Evolutionary conservation across 2,329 filamentous ascomycete genomes (phyloP).

Genomic region (Cercospora sesami): DNA sequence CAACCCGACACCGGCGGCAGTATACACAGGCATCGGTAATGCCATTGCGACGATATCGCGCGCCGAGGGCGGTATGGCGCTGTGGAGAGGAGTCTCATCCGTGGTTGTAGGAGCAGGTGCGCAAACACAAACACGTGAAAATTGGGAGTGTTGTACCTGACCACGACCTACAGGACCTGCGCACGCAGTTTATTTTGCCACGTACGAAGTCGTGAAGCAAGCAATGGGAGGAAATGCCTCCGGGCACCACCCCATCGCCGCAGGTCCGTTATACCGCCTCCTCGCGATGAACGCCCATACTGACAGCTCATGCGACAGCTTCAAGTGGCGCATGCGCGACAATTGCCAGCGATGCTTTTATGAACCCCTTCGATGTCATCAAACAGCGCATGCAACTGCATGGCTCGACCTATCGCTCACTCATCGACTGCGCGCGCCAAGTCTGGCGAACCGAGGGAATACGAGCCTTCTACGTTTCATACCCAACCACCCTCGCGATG

Average conservation of each 20-base stretch:
- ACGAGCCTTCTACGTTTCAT: slow-evolving; percentile 94
- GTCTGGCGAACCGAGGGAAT: slow-evolving; percentile 87
- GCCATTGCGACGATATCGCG: slow-evolving; percentile 90
- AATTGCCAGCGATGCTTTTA: slow-evolving; percentile 94
- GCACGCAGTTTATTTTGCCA: slow-evolving; percentile 97
- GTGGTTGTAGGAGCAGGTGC: slow-evolving; percentile 90
- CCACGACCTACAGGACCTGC: slow-evolving; percentile 68
- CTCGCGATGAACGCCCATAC: neutral
- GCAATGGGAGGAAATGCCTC: slow-evolving; percentile 87
- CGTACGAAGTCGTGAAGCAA: slow-evolving; percentile 96
- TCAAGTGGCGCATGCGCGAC: slow-evolving; percentile 92
- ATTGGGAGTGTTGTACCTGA: slow-evolving; percentile 29
- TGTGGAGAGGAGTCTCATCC: slow-evolving; percentile 96
- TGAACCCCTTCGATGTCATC: slow-evolving; percentile 99
- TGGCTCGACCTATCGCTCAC: slow-evolving; percentile 85
- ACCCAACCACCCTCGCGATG: slow-evolving; percentile 97
- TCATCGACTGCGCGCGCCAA: slow-evolving; percentile 81
- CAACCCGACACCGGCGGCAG: slow-evolving; percentile 74
- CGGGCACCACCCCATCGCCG: slow-evolving; percentile 89
- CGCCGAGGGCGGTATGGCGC: slow-evolving; percentile 81
- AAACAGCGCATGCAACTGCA: slow-evolving; percentile 99
- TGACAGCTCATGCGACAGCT: slow-evolving; percentile 54
- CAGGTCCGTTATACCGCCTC: slow-evolving; percentile 58
- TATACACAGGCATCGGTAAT: slow-evolving; percentile 88
- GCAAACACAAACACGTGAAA: slow-evolving; percentile 26